Base-by-base conservation (phyloP, 2,329 filamentous ascomycete species). In the Fusarium sp. region DNA sequence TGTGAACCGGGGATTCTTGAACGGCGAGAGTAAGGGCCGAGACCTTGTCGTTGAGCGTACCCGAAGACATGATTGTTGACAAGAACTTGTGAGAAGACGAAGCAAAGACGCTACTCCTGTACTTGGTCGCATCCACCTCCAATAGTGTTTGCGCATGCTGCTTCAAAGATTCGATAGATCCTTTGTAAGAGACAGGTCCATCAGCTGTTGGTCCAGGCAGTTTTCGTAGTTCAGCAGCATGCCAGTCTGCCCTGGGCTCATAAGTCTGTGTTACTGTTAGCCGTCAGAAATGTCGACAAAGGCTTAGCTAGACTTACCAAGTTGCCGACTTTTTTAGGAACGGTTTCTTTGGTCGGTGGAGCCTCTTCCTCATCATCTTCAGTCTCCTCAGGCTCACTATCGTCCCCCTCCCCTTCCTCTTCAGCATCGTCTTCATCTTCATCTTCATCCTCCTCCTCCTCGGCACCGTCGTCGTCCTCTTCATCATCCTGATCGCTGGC, bases 1-100 rank as follows among this genome's bases (percentile, higher is more conserved):
- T 98, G 81, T 99, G 96, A 54, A 98, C 84, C 16, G 96, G 96
- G 9, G 97, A 98, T 81, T 99, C 96, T 83, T 99, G 97, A 12
- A 98, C 91, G 60, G 96, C 92, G 73, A 99, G 86, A 6, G 96
- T 99, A 76, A 99, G 85, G 4, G 96, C 97, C 3, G 96, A 99
- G 44, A 98, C 92, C 80, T 98, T 98, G 80, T 99, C 96, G 60
- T 94, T 97, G 73, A 98, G 89, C 10, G 97, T 99, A 85, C 96
- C 96, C 2, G 95, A 97, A 10, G 94, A 86, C 93, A 98, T 98
- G 79, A 99, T 98, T 16, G 94, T 97, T 2, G 95, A 94, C 86
- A 98, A 91, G 85, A 99, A 99, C 79, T 95, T 97, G 81, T 97
- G 93, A 41, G 95, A 95, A 3, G 95, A 96, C 28, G 94, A 94